phyloP scores from a whole-genome alignment of 2,329 filamentous ascomycete genomes.

The Ophiocordyceps australis region DNA sequence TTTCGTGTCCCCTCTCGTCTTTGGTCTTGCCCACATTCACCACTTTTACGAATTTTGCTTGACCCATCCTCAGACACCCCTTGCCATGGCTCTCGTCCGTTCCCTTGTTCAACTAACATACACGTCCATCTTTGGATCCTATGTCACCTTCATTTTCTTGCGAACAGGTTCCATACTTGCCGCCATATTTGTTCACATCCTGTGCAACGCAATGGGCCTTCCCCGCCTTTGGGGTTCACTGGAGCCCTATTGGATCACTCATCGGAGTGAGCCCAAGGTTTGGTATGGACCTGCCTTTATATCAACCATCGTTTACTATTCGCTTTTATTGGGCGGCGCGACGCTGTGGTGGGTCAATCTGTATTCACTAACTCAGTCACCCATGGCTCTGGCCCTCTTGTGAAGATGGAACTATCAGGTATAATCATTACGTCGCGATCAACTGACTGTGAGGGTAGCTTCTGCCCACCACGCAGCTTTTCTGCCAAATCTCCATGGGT shows the following conservation, averaged over 20 bases:
- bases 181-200: slow-evolving; percentile 60
- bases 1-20: slow-evolving; percentile 73
- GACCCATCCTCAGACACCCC: slow-evolving; percentile 53
- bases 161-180: slow-evolving; percentile 68
- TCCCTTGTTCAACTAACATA: slow-evolving; percentile 75
- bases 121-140: slow-evolving; percentile 86
- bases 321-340: slow-evolving; percentile 54
- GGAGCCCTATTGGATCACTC: slow-evolving; percentile 26
- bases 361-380: slow-evolving; percentile 48
- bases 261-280: neutral
- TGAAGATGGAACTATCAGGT: slow-evolving; percentile 2
- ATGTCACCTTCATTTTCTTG: slow-evolving; percentile 75
- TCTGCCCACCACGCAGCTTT: too few species aligned
- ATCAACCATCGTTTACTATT: slow-evolving; percentile 67
- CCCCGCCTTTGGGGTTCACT: slow-evolving; percentile 73
- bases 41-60: slow-evolving; percentile 91
- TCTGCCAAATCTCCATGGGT: too few species aligned
- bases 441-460: too few species aligned
- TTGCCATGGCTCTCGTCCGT: slow-evolving; percentile 44
- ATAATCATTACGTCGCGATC: neutral
- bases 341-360: slow-evolving; percentile 52
- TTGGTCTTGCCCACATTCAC: slow-evolving; percentile 84
- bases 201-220: slow-evolving; percentile 86
- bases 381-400: slow-evolving; percentile 11
- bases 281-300: too few species aligned